phyloP scores from a whole-genome alignment of 2,329 filamentous ascomycete genomes.

The Diaporthe citriasiana region DNA sequence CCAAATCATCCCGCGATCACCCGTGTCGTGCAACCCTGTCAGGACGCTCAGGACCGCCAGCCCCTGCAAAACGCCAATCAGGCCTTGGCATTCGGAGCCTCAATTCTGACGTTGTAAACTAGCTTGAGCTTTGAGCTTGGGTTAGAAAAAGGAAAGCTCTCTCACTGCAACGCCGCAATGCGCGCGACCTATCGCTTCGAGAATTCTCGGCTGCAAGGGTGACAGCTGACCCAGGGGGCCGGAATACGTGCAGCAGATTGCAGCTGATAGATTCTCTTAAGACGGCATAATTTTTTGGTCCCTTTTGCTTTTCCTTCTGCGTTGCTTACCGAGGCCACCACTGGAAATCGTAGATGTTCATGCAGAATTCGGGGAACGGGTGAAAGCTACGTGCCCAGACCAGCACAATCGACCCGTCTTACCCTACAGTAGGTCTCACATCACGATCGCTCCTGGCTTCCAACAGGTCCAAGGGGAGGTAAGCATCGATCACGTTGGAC shows the following conservation, averaged over 20 bases:
- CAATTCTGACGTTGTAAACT: constrained; percentile 37
- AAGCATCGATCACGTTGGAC: not conserved
- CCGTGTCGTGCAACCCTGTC: constrained; percentile 27
- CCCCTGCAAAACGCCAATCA: constrained; percentile 15
- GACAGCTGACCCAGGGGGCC: not conserved
- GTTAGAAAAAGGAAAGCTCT: not conserved
- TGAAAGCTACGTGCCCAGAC: not conserved
- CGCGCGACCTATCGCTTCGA: constrained; percentile 22
- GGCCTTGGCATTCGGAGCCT: constrained; percentile 36
- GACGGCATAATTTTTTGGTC: not conserved
- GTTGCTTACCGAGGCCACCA: not conserved
- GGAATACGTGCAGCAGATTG: not conserved
- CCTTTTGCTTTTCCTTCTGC: not conserved
- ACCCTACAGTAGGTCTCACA: not conserved
- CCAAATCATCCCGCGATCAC: constrained; percentile 38
- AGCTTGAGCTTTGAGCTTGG: not conserved
- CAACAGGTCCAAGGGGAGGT: not conserved
- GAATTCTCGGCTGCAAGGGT: constrained; percentile 24
- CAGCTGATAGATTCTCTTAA: not conserved
- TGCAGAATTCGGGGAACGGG: not conserved
- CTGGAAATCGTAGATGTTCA: not conserved
- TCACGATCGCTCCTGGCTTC: not conserved
- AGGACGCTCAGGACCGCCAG: not conserved
- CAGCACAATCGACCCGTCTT: constrained; percentile 5
- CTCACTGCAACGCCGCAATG: constrained; percentile 13